Base-by-base conservation (phyloP, 352 stramenopile species). In the Globisporangium ultimum region DNA sequence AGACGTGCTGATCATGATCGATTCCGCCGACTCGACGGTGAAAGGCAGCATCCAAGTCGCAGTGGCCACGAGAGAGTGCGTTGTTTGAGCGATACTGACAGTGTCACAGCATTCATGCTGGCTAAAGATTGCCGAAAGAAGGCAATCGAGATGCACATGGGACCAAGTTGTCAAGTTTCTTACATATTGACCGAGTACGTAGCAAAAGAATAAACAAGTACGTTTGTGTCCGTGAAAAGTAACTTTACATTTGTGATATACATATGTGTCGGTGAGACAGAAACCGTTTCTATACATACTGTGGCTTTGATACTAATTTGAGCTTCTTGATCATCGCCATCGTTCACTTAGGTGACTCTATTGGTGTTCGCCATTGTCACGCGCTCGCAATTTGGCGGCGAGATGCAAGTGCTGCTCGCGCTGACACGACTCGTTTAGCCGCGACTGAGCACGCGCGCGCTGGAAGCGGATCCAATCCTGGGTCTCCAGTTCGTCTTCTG, bases 391-490 rank as follows among this genome's bases (percentile, higher is more conserved):
- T 17, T 32, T 50, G 38, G 20, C 17, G 7, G n/a, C 51, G 6
- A 6, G 52, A 10, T 38, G 24, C 41, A 49, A 38, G 14, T 58
- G 57, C 5, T 41, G 64, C 58, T 84, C 67, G 15, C 63, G 68
- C 48, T 70, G 68, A n/a, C 72, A 72, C 22, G 72, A 68, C 41
- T 74, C 73, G 43, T 63, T 68, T 41, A 86, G 66, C 43, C 72
- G 75, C 66, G 60, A 71, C 41, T 81, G 69, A 34, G 71, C 64
- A 46, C 76, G 74, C 71, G 72, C 72, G 52, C 76, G 76, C 74
- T 87, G 71, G 67, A 82, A 82, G 47, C 70, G 63, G 53, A 80
- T 78, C 71, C 72, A 87, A 41, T 78, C 71, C 47, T 75, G 68
- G 20, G 74, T 80, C 60, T 84, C 72, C 46, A 71, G 55, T 57